Evolutionary conservation across 2,329 filamentous ascomycete species (phyloP), one percentile per base, ranked within the genome.

Genomic region (Fulvia fulva): DNA sequence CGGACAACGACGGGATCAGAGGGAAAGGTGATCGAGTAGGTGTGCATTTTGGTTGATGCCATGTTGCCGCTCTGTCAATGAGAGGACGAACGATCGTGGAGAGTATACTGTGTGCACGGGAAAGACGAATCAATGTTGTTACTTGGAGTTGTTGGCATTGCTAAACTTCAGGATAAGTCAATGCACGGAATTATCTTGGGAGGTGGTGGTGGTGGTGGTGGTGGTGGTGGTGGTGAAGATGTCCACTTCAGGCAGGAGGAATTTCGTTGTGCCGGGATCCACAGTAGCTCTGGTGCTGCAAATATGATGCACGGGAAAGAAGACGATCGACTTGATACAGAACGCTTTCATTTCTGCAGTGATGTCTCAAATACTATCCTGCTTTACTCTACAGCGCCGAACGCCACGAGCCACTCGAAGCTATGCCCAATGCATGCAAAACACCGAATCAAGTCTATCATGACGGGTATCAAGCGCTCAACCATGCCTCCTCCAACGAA

Each of bases 351-450:
- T 51, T 25, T 6, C 28, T 30, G 37, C 28, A 53, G 51, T 44
- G 28, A 22, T 53, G 41, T 21, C 37, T 53, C 47, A 21, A 44
- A 22, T 22, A 43, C 51, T 53, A 53, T 45, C 51, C 51, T 44
- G 37, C 50, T 52, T 28, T 53, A 51, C 7, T 51, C 32, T 54
- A 44, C n/a, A 45, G 53, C 55, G 55, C 59, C 59, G 37, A 53
- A 61, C 58, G 50, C 58, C 58, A 26, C 41, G 51, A 54, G 55
- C 51, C 51, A 51, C 52, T 34, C 30, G 30, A 49, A 55, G 45
- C 55, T 46, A 58, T 58, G 52, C 47, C 37, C 22, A 30, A 46
- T 54, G 32, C 52, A 51, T 57, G 46, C 51, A 5, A 57, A 44
- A 37, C 53, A 47, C 50, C 41, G 41, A 45, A 55, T 16, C n/a